Conservation (phyloP, 306 rosid species). For the Nissolia schottii region DNA sequence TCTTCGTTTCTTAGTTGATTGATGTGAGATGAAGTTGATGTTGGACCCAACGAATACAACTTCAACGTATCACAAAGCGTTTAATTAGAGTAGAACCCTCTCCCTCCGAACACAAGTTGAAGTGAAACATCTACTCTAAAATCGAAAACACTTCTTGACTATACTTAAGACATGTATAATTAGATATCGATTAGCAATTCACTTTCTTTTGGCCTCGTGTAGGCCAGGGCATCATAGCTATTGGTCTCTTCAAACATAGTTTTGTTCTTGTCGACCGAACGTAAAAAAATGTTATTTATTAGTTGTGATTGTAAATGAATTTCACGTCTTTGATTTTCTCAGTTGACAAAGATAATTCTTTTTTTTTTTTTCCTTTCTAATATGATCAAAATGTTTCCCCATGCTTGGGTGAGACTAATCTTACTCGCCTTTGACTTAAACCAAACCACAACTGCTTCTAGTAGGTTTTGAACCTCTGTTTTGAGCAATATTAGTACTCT, state of each 20-base stretch:
- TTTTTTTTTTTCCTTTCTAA: not conserved
- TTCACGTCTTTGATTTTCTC: not conserved
- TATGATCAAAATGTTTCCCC: not conserved
- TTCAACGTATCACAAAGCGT: not conserved
- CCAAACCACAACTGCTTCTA: not conserved
- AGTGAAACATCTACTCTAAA: not conserved
- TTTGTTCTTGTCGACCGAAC: not conserved
- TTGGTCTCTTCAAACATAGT: not conserved
- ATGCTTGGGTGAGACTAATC: not conserved
- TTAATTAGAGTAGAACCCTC: not conserved
- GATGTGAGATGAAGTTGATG: constrained; percentile 21
- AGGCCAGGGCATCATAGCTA: not conserved
- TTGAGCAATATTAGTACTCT: not conserved
- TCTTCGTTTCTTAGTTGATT: not conserved
- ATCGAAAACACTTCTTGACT: not conserved
- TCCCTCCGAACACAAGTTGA: not conserved
- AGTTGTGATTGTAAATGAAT: too few relatives aligned
- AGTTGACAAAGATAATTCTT: not conserved
- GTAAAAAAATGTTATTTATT: not conserved
- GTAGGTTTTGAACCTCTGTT: not conserved
- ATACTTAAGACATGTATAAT: not conserved
- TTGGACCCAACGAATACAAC: not conserved
- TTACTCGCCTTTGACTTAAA: not conserved
- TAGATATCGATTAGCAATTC: not conserved
- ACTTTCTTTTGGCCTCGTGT: not conserved